These are phyloP conservation scores for Baorangia bicolor DNA, from an alignment of 768 basidiomycete genomes.

Conservation along the genomic window DNA sequence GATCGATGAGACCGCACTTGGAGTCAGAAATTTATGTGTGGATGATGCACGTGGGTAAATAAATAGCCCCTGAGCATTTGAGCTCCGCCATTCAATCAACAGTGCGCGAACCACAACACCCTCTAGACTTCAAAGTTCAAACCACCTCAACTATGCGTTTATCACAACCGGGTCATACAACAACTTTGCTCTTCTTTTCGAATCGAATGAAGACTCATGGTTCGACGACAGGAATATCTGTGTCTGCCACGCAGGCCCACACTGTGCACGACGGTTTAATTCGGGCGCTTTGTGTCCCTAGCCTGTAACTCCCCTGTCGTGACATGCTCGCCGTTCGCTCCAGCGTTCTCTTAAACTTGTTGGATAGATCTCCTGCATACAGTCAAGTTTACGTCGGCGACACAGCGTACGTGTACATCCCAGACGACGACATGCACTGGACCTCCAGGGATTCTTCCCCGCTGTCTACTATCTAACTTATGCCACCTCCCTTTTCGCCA, in stretches of 20 bases:
- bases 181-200: not conserved
- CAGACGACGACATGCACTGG: conserved; percentile 1
- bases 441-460: conserved; percentile 6
- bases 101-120: not conserved
- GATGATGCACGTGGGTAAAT: not conserved
- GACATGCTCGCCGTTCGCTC: conserved; percentile 3
- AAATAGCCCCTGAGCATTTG: not conserved
- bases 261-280: conserved; percentile 3
- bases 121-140: not conserved
- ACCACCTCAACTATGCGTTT: not conserved
- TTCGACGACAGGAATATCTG: conserved; percentile 4
- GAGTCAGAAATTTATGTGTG: not conserved
- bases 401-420: not conserved
- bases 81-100: not conserved
- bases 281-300: conserved; percentile 3
- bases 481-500: not conserved
- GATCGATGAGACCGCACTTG: no score
- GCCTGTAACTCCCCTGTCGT: conserved; percentile 1
- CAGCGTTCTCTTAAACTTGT: not conserved
- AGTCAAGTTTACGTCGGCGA: not conserved
- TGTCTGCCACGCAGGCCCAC: no score
- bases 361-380: not conserved
- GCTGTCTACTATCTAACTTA: not conserved
- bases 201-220: conserved; percentile 1
- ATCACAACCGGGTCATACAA: not conserved